Evolutionary conservation across 2,329 filamentous ascomycete species (phyloP).

Genomic region (Shiraia sp.): DNA sequence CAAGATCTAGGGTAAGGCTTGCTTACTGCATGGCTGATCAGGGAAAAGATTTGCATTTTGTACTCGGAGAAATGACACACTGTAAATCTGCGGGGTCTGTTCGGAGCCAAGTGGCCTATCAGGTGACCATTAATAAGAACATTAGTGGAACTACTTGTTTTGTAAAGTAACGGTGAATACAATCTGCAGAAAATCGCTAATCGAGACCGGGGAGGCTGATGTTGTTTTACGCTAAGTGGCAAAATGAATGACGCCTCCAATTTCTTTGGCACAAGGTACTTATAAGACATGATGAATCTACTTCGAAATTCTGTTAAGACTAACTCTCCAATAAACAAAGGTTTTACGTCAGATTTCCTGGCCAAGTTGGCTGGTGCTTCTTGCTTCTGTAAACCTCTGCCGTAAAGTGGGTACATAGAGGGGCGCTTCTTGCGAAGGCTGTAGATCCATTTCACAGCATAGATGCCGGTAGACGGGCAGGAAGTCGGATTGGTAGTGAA

Average conservation of each 20-base stretch:
- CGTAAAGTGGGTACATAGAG: slow-evolving; percentile 1
- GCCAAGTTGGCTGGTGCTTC: slow-evolving; percentile 1
- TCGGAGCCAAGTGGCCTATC: slow-evolving; percentile 5
- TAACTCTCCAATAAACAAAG: slow-evolving; percentile 1
- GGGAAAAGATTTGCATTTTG: slow-evolving; percentile 6
- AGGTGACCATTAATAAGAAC: slow-evolving; percentile 1
- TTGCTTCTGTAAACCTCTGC: slow-evolving; percentile 2
- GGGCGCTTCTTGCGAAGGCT: slow-evolving; percentile 2
- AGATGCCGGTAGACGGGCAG: slow-evolving; percentile 1
- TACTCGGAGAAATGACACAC: slow-evolving; percentile 7
- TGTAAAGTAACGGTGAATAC: slow-evolving; percentile 1
- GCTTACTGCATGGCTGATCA: slow-evolving; percentile 5
- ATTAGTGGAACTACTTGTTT: slow-evolving; percentile 2
- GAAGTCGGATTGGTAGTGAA: background rate
- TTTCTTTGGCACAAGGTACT: slow-evolving; percentile 1
- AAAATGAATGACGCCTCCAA: slow-evolving; percentile 1
- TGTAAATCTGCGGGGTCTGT: slow-evolving; percentile 4
- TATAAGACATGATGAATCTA: slow-evolving; percentile 1
- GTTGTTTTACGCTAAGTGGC: background rate
- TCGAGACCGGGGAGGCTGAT: slow-evolving; percentile 1
- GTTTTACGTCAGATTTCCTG: slow-evolving; percentile 1
- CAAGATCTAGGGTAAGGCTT: slow-evolving; percentile 7
- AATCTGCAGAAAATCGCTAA: background rate
- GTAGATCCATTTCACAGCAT: background rate
- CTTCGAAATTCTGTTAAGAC: slow-evolving; percentile 1